Evolutionary conservation across 148 eudicot genomes (phyloP), one percentile per base, ranked within the genome.

Genomic region (Euryodendron excelsum): DNA sequence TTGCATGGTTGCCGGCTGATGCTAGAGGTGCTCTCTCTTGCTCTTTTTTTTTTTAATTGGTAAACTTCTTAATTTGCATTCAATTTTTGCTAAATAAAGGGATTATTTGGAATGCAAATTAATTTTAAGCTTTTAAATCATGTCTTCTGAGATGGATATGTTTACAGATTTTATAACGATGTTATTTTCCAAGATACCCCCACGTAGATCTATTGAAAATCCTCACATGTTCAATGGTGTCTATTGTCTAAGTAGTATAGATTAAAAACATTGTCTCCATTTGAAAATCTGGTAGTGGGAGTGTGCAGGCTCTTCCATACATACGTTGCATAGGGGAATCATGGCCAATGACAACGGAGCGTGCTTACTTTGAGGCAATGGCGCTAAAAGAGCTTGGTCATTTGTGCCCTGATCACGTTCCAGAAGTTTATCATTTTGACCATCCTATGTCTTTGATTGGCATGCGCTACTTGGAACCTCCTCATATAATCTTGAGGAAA

Each of bases 401-500:
- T 13, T 86, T 96, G 86, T 93, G 95, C 61, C 98, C 97, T 81
- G 85, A 74, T 76, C 97, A 93, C 83, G 98, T 92, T 82, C 98
- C 98, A 2, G 95, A 88, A 86, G 99, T 96, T 48, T 96, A 90
- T 82, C 99, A 96, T 79, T 96, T 96, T 85, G 99, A 96, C 78
- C 87, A 85, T 60, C 64, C 50, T 11, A 96, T 96, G 99, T 86
- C 93, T 64, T 82, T 96, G 84, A 96, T 96, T 82, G 99, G 94
- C 36, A 96, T 96, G 99, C 92, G 92, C 0, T 96, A 96, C 87
- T 79, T 96, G 85, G 92, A 92, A 88, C 97, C 99, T 81, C 99
- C 99, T 41, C 99, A 93, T 87, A 93, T 96, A 70, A 96, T 92
- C 65, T 76, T 93, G 66, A 88, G 99, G 75, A 96, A 93, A 81